Evolutionary conservation across 2,329 filamentous ascomycete species (phyloP).

Genomic region (Diaporthe sp.): DNA sequence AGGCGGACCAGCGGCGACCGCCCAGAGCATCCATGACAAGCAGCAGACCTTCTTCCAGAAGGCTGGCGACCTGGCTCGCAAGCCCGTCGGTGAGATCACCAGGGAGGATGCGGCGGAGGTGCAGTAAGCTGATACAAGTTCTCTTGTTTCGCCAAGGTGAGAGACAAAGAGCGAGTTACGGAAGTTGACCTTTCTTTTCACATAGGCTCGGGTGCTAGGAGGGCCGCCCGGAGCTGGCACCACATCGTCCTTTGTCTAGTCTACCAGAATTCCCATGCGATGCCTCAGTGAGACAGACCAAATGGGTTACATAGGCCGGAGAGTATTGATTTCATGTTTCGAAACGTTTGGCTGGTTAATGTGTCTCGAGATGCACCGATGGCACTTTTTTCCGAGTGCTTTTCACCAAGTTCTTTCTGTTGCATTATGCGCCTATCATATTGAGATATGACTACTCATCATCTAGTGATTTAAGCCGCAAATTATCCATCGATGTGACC

Average conservation of each 20-base stretch:
- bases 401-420: background rate
- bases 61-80: conserved; percentile 49
- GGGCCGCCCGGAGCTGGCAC: background rate
- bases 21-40: conserved; percentile 52
- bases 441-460: background rate
- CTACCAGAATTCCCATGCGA: background rate
- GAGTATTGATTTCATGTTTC: background rate
- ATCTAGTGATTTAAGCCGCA: background rate
- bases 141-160: background rate
- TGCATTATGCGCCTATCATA: background rate
- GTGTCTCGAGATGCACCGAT: background rate
- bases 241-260: background rate
- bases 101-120: conserved; percentile 43
- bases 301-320: background rate
- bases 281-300: background rate
- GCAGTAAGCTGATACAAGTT: conserved; percentile 1
- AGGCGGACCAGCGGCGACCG: conserved; percentile 51
- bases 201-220: background rate
- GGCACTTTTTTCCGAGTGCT: background rate
- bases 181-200: background rate
- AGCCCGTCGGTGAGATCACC: conserved; percentile 48
- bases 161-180: background rate
- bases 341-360: background rate
- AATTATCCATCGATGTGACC: background rate
- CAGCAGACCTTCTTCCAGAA: conserved; percentile 52